Conservation (phyloP, 2,329 filamentous ascomycete genomes). For the Nemania sp. region DNA sequence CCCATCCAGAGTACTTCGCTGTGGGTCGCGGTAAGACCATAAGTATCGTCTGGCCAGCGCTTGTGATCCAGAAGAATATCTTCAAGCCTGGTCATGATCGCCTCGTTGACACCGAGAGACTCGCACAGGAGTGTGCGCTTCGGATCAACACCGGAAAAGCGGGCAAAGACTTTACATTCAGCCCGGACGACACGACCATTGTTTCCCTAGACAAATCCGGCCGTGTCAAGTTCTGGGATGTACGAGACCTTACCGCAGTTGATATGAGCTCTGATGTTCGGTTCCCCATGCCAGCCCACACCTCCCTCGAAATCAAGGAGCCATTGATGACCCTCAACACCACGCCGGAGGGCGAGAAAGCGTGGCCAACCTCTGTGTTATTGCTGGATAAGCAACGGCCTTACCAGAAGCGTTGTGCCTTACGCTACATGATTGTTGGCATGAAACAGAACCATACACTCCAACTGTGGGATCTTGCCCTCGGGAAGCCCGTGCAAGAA, state of each 20-base stretch:
- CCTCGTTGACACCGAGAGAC: constrained; percentile 83
- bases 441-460: constrained; percentile 99
- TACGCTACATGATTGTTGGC: constrained; percentile 94
- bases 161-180: constrained; percentile 97
- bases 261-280: constrained; percentile 57
- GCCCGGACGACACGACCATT: constrained; percentile 92
- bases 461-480: constrained; percentile 95
- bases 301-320: constrained; percentile 76
- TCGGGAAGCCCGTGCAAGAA: constrained; percentile 95
- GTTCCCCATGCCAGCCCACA: constrained; percentile 57
- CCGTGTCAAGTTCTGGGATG: constrained; percentile 97
- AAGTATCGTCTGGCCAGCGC: constrained; percentile 77
- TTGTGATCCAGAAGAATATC: constrained; percentile 64
- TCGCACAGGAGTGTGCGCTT: constrained; percentile 82
- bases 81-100: constrained; percentile 68
- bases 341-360: constrained; percentile 86
- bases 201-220: constrained; percentile 97
- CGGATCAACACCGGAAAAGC: constrained; percentile 98
- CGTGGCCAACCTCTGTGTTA: constrained; percentile 94
- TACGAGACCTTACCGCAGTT: constrained; percentile 71
- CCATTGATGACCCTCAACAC: constrained; percentile 87
- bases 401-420: constrained; percentile 84
- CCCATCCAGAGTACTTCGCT: constrained; percentile 91
- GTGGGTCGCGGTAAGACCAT: constrained; percentile 96
- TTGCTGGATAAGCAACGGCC: constrained; percentile 96